Conservation (phyloP, 73 alveolate species). For the Stentor roeselii region DNA sequence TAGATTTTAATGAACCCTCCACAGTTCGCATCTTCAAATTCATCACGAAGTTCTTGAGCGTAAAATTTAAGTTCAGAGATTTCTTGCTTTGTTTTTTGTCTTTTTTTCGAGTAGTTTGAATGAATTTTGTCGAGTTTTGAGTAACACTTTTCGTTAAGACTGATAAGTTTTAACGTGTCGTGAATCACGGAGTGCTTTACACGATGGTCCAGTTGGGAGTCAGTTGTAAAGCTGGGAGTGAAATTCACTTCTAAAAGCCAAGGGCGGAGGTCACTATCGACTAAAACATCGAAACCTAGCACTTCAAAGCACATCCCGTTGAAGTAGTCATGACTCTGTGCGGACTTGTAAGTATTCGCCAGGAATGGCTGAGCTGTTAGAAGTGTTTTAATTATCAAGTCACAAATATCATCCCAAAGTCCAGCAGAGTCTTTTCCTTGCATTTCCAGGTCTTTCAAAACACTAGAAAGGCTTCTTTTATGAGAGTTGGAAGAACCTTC, state of each 20-base stretch:
- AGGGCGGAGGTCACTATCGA: slow-evolving; percentile 38
- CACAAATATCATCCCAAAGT: slow-evolving; percentile 18
- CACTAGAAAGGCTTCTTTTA: slow-evolving; percentile 40
- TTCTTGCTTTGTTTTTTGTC: no score
- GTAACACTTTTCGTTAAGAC: no score
- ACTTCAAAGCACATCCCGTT: slow-evolving; percentile 52
- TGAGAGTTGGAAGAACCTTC: no score
- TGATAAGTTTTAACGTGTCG: slow-evolving; percentile 41
- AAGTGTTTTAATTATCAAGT: slow-evolving; percentile 37
- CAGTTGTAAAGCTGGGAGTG: slow-evolving; percentile 48
- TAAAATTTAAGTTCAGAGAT: no score
- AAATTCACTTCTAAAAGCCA: slow-evolving; percentile 50
- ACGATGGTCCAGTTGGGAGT: slow-evolving; percentile 42
- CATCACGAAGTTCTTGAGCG: no score
- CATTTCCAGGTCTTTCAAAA: slow-evolving; percentile 28
- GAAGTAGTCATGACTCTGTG: slow-evolving; percentile 42
- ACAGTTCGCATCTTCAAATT: no score
- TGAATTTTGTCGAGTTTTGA: no score
- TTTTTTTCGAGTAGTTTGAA: no score
- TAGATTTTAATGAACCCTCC: no score
- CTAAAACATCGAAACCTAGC: slow-evolving; percentile 37
- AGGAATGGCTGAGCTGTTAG: slow-evolving; percentile 48
- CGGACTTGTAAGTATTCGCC: slow-evolving; percentile 35
- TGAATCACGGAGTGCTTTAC: slow-evolving; percentile 34
- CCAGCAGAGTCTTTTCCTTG: slow-evolving; percentile 17